Conservation (phyloP, 2,329 filamentous ascomycete species). For the Botrytis elliptica region DNA sequence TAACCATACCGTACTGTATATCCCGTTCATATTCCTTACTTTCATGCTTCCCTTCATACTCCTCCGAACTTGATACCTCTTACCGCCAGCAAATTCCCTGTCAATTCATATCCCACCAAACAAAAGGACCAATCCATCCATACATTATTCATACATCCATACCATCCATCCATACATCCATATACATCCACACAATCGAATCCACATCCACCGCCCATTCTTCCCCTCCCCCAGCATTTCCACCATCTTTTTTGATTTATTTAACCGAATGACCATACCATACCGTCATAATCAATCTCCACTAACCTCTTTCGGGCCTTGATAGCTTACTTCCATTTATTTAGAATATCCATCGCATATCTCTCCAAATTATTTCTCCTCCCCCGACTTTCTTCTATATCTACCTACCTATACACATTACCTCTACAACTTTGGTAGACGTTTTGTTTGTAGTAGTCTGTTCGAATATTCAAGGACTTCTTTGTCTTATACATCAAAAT, state of each 20-base stretch:
- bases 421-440: not conserved
- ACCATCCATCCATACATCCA: not conserved
- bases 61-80: not conserved
- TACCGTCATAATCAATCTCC: not conserved
- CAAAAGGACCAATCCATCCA: not conserved
- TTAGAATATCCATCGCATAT: not conserved
- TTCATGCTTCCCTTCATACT: not conserved
- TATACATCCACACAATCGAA: not conserved
- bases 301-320: not conserved
- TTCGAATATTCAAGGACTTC: not conserved
- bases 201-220: not conserved
- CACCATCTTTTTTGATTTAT: not conserved
- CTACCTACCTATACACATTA: not conserved
- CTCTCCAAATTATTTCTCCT: not conserved
- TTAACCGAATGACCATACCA: not conserved
- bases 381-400: not conserved
- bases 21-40: not conserved
- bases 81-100: slow-evolving; percentile 7
- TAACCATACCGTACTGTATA: not conserved
- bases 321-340: not conserved
- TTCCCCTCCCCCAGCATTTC: slow-evolving; percentile 9
- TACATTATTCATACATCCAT: not conserved
- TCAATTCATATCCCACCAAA: not conserved
- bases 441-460: not conserved
- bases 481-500: not conserved